Percentiles rank a stretch among this genome's conserved stretches.
Evolutionary conservation across 352 stramenopile species (phyloP).

Genomic region (Phytophthora pistaciae): DNA sequence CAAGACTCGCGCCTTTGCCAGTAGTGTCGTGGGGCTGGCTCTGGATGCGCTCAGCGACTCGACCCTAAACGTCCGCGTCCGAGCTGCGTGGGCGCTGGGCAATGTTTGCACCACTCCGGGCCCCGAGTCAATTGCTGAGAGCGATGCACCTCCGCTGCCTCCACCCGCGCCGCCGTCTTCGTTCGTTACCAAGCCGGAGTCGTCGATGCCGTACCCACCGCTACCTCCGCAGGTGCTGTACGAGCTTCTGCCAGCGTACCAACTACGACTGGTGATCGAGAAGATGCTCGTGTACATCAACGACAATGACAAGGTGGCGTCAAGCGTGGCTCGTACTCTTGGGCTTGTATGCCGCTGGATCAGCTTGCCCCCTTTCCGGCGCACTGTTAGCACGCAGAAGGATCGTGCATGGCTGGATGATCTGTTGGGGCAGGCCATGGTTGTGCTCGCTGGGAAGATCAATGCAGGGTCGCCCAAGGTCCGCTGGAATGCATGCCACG

Average conservation of each 20-base stretch:
- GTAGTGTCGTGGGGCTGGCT: constrained; percentile 64
- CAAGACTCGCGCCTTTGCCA: constrained; percentile 79
- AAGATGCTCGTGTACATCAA: constrained; percentile 88
- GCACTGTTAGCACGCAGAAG: constrained; percentile 38
- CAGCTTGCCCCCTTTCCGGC: constrained; percentile 71
- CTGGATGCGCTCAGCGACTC: constrained; percentile 75
- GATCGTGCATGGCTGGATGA: constrained; percentile 54
- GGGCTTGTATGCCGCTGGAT: constrained; percentile 86
- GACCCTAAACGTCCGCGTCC: constrained; percentile 88
- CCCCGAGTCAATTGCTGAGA: constrained; percentile 52
- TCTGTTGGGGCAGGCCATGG: constrained; percentile 75
- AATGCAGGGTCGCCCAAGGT: constrained; percentile 86
- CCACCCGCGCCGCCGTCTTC: constrained; percentile 17
- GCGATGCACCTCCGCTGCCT: constrained; percentile 10
- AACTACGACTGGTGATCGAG: constrained; percentile 76
- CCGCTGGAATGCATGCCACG: constrained; percentile 89
- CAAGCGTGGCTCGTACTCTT: constrained; percentile 82
- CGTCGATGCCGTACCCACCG: constrained; percentile 17
- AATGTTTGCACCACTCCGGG: constrained; percentile 89
- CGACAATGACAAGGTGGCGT: constrained; percentile 92
- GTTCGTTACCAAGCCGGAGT: constrained; percentile 21
- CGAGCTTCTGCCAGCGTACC: constrained; percentile 67
- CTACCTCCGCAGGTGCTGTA: constrained; percentile 54
- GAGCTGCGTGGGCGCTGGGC: constrained; percentile 83
- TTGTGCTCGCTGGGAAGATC: constrained; percentile 75